Base-by-base conservation (phyloP, 345 rosid genomes). In the Boechera retrofracta region DNA sequence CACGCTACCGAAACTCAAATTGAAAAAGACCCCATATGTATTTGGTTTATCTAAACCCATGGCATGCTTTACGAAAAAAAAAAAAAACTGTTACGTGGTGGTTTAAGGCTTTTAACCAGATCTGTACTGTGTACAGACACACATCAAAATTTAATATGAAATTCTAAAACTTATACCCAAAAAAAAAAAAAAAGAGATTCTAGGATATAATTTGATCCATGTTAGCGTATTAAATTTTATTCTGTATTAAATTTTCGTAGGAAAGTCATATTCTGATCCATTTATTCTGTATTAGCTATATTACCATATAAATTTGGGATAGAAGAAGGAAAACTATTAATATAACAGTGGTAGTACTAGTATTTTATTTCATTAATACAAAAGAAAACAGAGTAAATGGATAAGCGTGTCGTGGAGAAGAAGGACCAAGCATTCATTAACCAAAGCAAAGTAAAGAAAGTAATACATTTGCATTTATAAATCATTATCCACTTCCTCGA, bases 361-460 rank as follows among this genome's bases (percentile, higher is more conserved):
- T 72, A 72, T 26, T 47, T 24, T 39, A 73, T 39, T 29, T 64
- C 8, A 60, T 64, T 12, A 58, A 75, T 48, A 69, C 12, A 60
- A 7, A 3, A 42, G 42, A 31, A 51, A 68, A 13, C 18, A 76
- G 74, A 68, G 74, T 3, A 69, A 68, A 68, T 21, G 56, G 79
- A 76, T 76, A 76, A 69, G 74, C 69, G 74, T 76, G 74, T 41
- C 74, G 79, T 76, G 79, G 48, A 76, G 79, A 61, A 67, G 73
- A 75, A 75, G 68, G 60, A 42, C 69, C 69, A 21, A 21, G 24
- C 24, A 21, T 21, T 21, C 24, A 21, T 21, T 21, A 21, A 21
- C 24, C 24, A 63, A 73, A 38, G 28, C 67, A 75, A 74, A 73
- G 7, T 39, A 33, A 76, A n/a, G 48, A 69, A 69, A 51, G 56